Percentiles rank a stretch among this genome's conserved stretches.
Evolutionary conservation across 2,329 filamentous ascomycete genomes (phyloP).

Genomic region (Aspergillus sp.): DNA sequence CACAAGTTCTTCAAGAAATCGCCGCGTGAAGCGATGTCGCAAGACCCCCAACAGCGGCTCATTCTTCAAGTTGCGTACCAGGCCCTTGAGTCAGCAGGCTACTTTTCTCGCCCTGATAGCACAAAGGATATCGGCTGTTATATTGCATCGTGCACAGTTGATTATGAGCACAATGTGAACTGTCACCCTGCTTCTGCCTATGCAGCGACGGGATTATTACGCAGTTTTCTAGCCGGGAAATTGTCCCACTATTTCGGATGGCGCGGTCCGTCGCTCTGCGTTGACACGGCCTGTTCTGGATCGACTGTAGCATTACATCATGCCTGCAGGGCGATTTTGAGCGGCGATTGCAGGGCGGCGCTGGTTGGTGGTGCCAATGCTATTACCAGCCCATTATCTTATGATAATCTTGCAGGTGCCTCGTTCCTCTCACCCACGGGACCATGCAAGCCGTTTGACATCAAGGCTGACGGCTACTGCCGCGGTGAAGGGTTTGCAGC

Average conservation of each 20-base stretch:
- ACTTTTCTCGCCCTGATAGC: conserved; percentile 18
- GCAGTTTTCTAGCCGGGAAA: conserved; percentile 28
- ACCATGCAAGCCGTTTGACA: conserved; percentile 50
- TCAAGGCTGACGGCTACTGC: conserved; percentile 53
- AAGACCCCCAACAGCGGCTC: conserved; percentile 35
- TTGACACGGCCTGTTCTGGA: conserved; percentile 46
- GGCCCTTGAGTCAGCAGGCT: conserved; percentile 33
- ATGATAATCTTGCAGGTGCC: conserved; percentile 31
- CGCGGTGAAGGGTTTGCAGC: conserved; percentile 50
- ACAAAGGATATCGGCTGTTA: conserved; percentile 41
- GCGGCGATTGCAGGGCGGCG: conserved; percentile 24
- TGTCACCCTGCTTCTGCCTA: conserved; percentile 40
- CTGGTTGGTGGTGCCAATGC: conserved; percentile 39
- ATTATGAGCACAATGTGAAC: conserved; percentile 46
- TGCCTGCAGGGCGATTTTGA: conserved; percentile 23
- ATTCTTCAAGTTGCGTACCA: conserved; percentile 33
- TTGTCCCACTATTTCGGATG: conserved; percentile 47
- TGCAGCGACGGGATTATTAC: conserved; percentile 29
- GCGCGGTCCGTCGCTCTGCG: conserved; percentile 41
- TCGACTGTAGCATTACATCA: conserved; percentile 37
- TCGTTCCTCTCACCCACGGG: conserved; percentile 47
- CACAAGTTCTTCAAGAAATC: conserved; percentile 33
- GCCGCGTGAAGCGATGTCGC: conserved; percentile 27
- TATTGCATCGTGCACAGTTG: conserved; percentile 34
- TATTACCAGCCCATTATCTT: conserved; percentile 28